Percentiles rank a stretch among this genome's conserved stretches.
Conservation (phyloP, 108 stramenopile genomes). For the Skeletonema costatum region DNA sequence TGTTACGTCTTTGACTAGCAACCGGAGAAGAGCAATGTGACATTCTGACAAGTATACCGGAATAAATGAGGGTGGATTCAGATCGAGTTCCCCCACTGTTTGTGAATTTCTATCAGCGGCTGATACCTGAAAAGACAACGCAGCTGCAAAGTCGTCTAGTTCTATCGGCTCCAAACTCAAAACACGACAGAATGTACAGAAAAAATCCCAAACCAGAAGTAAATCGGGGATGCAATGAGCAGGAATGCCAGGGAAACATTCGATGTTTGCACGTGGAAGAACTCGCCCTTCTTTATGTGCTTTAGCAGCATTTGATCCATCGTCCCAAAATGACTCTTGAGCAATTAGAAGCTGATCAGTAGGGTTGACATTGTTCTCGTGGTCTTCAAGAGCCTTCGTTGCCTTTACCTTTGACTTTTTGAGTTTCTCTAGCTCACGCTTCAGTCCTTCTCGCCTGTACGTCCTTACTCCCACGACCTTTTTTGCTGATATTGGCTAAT, state of each 20-base stretch:
- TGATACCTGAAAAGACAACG: constrained; percentile 63
- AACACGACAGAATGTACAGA: constrained; percentile 78
- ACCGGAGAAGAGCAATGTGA: constrained; percentile 76
- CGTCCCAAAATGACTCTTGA: constrained; percentile 40
- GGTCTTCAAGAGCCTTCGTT: constrained; percentile 70
- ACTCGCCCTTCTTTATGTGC: constrained; percentile 30
- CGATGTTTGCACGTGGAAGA: constrained; percentile 56
- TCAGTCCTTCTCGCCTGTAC: constrained; percentile 72
- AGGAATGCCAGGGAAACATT: constrained; percentile 73
- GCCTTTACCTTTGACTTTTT: constrained; percentile 63
- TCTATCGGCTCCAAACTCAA: constrained; percentile 72
- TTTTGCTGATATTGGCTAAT: constrained; percentile 7
- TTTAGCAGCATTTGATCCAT: constrained; percentile 30
- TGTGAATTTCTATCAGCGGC: constrained; percentile 26
- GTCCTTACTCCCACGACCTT: constrained; percentile 51
- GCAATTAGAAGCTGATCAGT: constrained; percentile 50
- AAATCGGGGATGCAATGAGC: constrained; percentile 78
- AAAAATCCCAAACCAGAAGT: constrained; percentile 85
- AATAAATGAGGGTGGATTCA: constrained; percentile 14
- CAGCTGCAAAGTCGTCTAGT: constrained; percentile 81
- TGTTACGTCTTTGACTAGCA: constrained; percentile 65
- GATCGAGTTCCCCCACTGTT: constrained; percentile 16
- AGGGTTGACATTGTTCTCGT: constrained; percentile 57
- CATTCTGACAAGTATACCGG: constrained; percentile 85
- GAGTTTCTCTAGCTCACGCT: constrained; percentile 75